These are phyloP conservation scores for Apostasia shenzhenica DNA, from an alignment of 106 monocot genomes.

Conservation along the genomic window DNA sequence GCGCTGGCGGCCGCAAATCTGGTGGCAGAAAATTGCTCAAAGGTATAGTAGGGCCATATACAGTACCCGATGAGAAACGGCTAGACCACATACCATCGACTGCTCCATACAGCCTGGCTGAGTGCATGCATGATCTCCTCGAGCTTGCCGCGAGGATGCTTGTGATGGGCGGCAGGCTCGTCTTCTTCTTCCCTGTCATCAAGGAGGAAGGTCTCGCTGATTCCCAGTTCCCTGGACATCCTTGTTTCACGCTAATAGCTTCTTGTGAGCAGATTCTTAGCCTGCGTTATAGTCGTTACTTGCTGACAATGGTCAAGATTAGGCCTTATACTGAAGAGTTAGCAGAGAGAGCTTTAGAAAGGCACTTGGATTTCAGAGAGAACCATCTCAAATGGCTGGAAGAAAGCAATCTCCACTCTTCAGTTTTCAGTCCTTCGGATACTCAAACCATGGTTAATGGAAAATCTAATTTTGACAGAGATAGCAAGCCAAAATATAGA, in stretches of 20 bases:
- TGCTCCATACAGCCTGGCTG: constrained; percentile 75
- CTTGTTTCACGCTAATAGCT: constrained; percentile 65
- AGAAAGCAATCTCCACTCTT: constrained; percentile 85
- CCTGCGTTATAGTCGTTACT: constrained; percentile 65
- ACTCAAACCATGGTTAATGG: constrained; percentile 7
- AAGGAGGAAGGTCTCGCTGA: constrained; percentile 57
- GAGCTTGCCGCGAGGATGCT: constrained; percentile 88
- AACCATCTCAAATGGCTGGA: constrained; percentile 97
- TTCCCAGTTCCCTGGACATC: constrained; percentile 62
- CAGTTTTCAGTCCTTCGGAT: constrained; percentile 61
- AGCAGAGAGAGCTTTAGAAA: constrained; percentile 39
- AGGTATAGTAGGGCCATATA: constrained; percentile 69
- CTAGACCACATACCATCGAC: constrained; percentile 87
- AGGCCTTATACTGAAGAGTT: constrained; percentile 53
- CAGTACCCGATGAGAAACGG: constrained; percentile 85
- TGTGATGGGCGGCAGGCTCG: constrained; percentile 74
- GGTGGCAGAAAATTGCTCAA: constrained; percentile 89
- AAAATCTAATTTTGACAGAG: constrained; percentile 48
- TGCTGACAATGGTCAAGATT: constrained; percentile 93
- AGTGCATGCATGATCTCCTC: constrained; percentile 92
- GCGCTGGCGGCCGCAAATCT: constrained; percentile 95
- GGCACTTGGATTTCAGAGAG: constrained; percentile 72
- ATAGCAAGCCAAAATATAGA: constrained; percentile 90
- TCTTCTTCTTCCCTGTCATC: constrained; percentile 84
- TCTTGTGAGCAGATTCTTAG: constrained; percentile 90